A percentile compares a stretch with the other conserved stretches of the same genome.
phyloP scores from a whole-genome alignment of 495 filamentous ascomycete genomes.

The Neurospora sp. region DNA sequence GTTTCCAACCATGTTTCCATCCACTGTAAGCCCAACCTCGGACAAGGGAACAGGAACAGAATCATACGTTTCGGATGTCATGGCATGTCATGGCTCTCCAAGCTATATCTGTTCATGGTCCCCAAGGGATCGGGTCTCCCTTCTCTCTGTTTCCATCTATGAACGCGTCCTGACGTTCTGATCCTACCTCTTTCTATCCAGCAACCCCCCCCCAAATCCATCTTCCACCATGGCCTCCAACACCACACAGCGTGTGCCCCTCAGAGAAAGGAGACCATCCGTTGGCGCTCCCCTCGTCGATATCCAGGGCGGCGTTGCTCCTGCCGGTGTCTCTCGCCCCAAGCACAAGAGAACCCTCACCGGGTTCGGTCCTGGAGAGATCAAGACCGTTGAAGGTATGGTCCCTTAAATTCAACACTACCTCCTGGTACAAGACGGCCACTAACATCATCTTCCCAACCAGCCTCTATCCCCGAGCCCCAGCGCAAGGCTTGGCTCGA shows the following conservation, averaged over 20 bases:
- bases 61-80: not conserved
- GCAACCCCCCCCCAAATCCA: not conserved
- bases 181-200: not conserved
- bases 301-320: constrained; percentile 70
- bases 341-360: constrained; percentile 95
- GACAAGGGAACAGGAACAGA: not conserved
- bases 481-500: constrained; percentile 85
- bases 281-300: constrained; percentile 73
- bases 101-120: not conserved
- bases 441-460: constrained; percentile 9
- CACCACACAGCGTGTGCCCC: constrained; percentile 23
- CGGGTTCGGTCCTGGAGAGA: constrained; percentile 79
- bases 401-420: not conserved
- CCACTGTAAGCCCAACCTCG: not conserved
- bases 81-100: not conserved
- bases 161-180: not conserved
- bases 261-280: constrained; percentile 55
- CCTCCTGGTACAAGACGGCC: not conserved
- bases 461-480: constrained; percentile 71
- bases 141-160: not conserved
- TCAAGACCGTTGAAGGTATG: constrained; percentile 79
- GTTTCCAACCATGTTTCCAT: not conserved
- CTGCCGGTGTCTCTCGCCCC: constrained; percentile 59
- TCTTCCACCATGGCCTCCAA: not conserved
- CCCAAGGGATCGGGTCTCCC: not conserved